Percentiles rank a stretch among this genome's conserved stretches.
These are phyloP conservation scores for Fusarium annulatum DNA, from an alignment of 2,329 filamentous ascomycete species.

Conservation along the genomic window DNA sequence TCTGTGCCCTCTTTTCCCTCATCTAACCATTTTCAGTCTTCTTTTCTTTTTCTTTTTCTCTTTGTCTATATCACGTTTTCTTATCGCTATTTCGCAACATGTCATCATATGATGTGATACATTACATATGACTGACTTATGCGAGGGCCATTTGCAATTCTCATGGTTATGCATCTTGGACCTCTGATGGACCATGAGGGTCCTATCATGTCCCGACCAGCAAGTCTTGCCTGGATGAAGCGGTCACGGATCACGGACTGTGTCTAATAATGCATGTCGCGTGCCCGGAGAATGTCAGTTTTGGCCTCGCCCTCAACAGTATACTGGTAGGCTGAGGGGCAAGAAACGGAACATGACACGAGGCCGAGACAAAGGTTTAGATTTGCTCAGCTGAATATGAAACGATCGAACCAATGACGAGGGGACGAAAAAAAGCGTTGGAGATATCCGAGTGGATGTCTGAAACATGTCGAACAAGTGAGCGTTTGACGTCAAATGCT, in stretches of 20 bases:
- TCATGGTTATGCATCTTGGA: slow-evolving; percentile 25
- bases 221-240: background rate
- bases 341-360: slow-evolving; percentile 17
- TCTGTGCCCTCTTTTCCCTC: slow-evolving; percentile 21
- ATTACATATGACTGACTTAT: slow-evolving; percentile 26
- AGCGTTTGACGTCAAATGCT: slow-evolving; percentile 22
- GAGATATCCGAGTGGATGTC: slow-evolving; percentile 21
- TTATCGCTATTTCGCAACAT: slow-evolving; percentile 4
- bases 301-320: slow-evolving; percentile 6
- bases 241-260: slow-evolving; percentile 3
- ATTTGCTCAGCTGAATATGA: slow-evolving; percentile 15
- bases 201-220: slow-evolving; percentile 8
- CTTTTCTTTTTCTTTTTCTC: slow-evolving; percentile 15
- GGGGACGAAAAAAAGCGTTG: slow-evolving; percentile 18
- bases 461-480: slow-evolving; percentile 20
- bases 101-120: slow-evolving; percentile 25
- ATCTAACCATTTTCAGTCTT: slow-evolving; percentile 2
- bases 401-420: slow-evolving; percentile 25
- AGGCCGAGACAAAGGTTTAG: slow-evolving; percentile 32
- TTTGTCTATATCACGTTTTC: background rate
- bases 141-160: slow-evolving; percentile 19
- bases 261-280: slow-evolving; percentile 20
- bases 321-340: slow-evolving; percentile 10
- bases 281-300: slow-evolving; percentile 16
- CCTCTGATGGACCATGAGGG: slow-evolving; percentile 14